A percentile compares a stretch with the other conserved stretches of the same genome.
Conservation (phyloP, 2,329 filamentous ascomycete genomes). For the Lasiodiplodia citricola region DNA sequence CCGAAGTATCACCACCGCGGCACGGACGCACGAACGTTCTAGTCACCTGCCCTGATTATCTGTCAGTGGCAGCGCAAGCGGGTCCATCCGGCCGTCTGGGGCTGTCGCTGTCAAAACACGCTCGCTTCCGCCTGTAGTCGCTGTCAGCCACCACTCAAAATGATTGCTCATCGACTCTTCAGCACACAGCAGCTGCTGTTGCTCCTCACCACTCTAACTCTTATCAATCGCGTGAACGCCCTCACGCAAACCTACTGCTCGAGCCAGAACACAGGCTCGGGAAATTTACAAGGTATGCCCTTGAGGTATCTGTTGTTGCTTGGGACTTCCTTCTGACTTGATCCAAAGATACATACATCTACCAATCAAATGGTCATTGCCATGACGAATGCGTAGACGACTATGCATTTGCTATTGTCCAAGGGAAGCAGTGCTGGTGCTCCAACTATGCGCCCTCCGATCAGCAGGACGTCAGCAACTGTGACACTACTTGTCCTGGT, state of each 20-base stretch:
- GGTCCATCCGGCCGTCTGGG: background rate
- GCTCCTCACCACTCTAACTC: slow-evolving; percentile 9
- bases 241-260: slow-evolving; percentile 51
- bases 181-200: slow-evolving; percentile 7
- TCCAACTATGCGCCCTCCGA: slow-evolving; percentile 67
- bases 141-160: slow-evolving; percentile 1
- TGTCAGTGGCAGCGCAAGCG: slow-evolving; percentile 17
- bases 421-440: slow-evolving; percentile 74
- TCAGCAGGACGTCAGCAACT: slow-evolving; percentile 51
- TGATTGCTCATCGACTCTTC: background rate
- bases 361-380: slow-evolving; percentile 74
- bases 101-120: slow-evolving; percentile 9
- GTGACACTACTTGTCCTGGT: slow-evolving; percentile 69
- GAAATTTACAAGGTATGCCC: slow-evolving; percentile 40
- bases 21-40: slow-evolving; percentile 24
- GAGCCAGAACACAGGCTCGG: slow-evolving; percentile 48
- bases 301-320: background rate
- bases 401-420: slow-evolving; percentile 72
- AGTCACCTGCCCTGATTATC: slow-evolving; percentile 10
- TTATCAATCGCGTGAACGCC: slow-evolving; percentile 10
- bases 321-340: background rate
- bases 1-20: slow-evolving; percentile 23
- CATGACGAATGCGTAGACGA: slow-evolving; percentile 60
- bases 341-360: slow-evolving; percentile 42
- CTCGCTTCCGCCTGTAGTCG: slow-evolving; percentile 3